Evolutionary conservation across 352 stramenopile species (phyloP), one percentile per base, ranked within the genome.

Genomic region (Phytophthora cajani): DNA sequence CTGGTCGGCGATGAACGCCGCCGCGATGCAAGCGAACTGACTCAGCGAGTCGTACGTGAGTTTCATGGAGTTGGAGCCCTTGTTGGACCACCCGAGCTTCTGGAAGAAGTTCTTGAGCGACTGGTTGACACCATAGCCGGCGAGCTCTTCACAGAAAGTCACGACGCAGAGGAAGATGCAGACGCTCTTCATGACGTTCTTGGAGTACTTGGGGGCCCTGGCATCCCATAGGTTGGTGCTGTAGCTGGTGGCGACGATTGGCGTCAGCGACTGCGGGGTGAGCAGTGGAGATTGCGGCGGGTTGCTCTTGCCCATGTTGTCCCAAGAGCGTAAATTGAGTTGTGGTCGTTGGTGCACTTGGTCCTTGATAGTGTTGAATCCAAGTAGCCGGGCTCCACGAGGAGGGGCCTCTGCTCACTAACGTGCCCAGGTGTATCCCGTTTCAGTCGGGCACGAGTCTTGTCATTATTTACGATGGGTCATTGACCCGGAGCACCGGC

Each of bases 31-130:
- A 17, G 78, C 67, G 55, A 91, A 74, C 69, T 92, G 86, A 17
- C 74, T 85, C 23, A 91, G 65, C 17, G 82, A 90, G 27, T 84
- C 84, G 69, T 78, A 90, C 0, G 82, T 88, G 32, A 74, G 80
- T 64, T 90, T 90, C 80, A 92, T 84, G 32, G 67, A 82, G 25
- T 82, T 77, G 19, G 79, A 88, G n/a, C 82, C 82, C 25, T 76
- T 64, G 67, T 77, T 87, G 14, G 71, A 78, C 81, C 80, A 92
- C 32, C 75, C 79, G 17, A 92, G 63, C 49, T 74, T 83, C 64
- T 82, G 64, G 64, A 90, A 87, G 42, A 90, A 90, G 71, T 90
- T 89, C 58, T 84, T 84, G 50, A 88, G 76, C 2, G 76, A 81
- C 57, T 88, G 80, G 65, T 80, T 83, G 65, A 90, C 82, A 16